phyloP scores from a whole-genome alignment of 306 rosid genomes.

The Vachellia collinsii region DNA sequence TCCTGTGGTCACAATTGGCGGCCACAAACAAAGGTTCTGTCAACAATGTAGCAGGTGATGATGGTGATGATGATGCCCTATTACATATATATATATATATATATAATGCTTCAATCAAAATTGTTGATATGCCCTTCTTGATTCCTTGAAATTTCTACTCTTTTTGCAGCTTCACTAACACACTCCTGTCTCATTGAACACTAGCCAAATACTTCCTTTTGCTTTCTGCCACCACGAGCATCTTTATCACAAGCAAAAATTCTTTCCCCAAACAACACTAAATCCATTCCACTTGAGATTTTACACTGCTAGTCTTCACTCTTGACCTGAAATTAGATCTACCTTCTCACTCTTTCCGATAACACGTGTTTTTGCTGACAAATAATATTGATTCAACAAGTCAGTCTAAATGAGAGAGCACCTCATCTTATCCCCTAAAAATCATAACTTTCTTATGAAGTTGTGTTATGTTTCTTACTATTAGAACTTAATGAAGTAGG shows the following conservation, averaged over 20 bases:
- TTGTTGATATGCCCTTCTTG: constrained; percentile 13
- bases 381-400: neutral
- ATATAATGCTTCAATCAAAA: neutral
- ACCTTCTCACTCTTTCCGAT: neutral
- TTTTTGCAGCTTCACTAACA: constrained; percentile 39
- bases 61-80: constrained; percentile 35
- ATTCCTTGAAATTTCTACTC: constrained; percentile 29
- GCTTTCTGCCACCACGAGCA: constrained; percentile 38
- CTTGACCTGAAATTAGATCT: neutral
- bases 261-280: neutral
- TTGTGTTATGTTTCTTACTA: neutral
- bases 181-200: constrained; percentile 18
- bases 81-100: too few species aligned
- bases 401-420: too few species aligned
- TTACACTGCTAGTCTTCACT: neutral
- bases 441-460: neutral
- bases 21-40: constrained; percentile 90
- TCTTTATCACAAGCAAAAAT: constrained; percentile 1
- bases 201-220: constrained; percentile 18
- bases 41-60: constrained; percentile 98
- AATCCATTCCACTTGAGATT: neutral
- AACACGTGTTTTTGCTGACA: constrained; percentile 28
- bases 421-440: neutral
- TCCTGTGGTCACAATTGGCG: constrained; percentile 77
- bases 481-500: too few species aligned